Base-by-base conservation (phyloP, 306 rosid species). In the Morella rubra region DNA sequence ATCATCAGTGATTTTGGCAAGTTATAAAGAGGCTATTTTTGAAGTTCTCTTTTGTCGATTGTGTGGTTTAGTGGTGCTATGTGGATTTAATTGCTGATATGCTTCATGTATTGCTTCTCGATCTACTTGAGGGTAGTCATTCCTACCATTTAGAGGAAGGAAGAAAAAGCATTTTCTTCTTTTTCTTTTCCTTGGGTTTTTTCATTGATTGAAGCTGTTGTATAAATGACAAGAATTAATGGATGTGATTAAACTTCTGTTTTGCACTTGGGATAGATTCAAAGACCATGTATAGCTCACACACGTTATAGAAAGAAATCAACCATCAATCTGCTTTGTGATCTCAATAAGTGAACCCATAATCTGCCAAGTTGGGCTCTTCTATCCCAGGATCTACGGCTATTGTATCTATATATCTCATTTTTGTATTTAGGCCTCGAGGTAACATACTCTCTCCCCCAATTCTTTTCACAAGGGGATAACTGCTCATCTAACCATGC, bases 341-440 rank as follows among this genome's bases (percentile, higher is more conserved):
- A 7, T 58, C 40, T 20, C 9, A 58, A 58, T 37, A 10, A 27
- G 8, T 13, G 13, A 15, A 65, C 27, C 71, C 71, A 42, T 66
- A 66, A 24, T n/a, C n/a, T n/a, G 55, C 61, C 76, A 82, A 84
- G 54, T 69, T 75, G 68, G 64, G 60, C 41, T 75, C 86, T 65
- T 75, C 87, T 18, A 42, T 58, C 62, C 83, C 79, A 65, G 67
- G 59, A 32, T 68, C 81, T 41, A 14, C 44, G 3, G 24, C 50
- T 42, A 54, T 83, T 44, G 16, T 41, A 62, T 71, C 52, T 44
- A 52, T 32, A 27, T 76, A 74, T 50, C 80, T 61, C 49, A 44
- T 56, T 72, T 73, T 65, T 74, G 70, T 79, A 24, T 49, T 49
- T 67, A 55, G 74, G 18, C 64, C 70, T 55, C 73, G 72, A 75